A percentile compares a stretch with the other conserved stretches of the same genome.
Conservation (phyloP, 768 basidiomycete species). For the Agaricus blazei region DNA sequence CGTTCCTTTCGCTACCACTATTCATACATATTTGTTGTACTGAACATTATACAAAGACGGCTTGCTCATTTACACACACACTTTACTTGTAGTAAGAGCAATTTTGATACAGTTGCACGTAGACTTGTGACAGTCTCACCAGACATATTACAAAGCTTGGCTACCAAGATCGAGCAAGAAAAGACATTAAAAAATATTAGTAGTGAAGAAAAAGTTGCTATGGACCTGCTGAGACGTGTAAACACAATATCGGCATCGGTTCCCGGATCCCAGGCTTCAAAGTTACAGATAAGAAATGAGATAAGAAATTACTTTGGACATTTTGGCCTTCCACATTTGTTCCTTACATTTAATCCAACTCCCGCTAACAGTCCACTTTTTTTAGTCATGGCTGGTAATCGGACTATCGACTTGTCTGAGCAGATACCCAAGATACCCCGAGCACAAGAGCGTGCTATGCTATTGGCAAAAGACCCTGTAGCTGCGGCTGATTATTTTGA, state of each 20-base stretch:
- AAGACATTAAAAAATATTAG: slow-evolving; percentile 12
- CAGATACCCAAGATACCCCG: too few relatives aligned
- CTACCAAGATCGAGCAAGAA: slow-evolving; percentile 16
- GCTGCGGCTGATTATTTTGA: slow-evolving; percentile 23
- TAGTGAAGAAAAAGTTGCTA: slow-evolving; percentile 24
- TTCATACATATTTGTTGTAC: slow-evolving; percentile 35
- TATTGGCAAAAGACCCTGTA: slow-evolving; percentile 34
- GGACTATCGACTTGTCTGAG: too few relatives aligned
- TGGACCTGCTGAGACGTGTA: slow-evolving; percentile 17
- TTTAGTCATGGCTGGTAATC: slow-evolving; percentile 28
- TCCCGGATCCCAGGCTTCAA: slow-evolving; percentile 24
- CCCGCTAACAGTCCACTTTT: slow-evolving; percentile 38
- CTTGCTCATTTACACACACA: slow-evolving; percentile 24
- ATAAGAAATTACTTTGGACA: slow-evolving; percentile 26
- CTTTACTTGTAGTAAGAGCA: slow-evolving; percentile 21
- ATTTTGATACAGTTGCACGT: slow-evolving; percentile 21
- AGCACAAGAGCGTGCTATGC: slow-evolving; percentile 28
- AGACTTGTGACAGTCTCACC: slow-evolving; percentile 20
- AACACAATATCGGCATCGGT: slow-evolving; percentile 16
- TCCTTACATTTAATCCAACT: slow-evolving; percentile 40
- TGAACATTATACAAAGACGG: slow-evolving; percentile 35
- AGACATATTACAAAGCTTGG: slow-evolving; percentile 18
- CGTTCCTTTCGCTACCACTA: slow-evolving; percentile 29
- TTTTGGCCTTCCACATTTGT: slow-evolving; percentile 20
- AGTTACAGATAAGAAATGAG: slow-evolving; percentile 29